Evolutionary conservation across 306 rosid genomes (phyloP).

Genomic region (apple (Malus domestica)): ASM211411v1 NC_041803.1:24426001-24426500

Average conservation of each 20-base stretch:
- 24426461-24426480: slow-evolving; percentile 43
- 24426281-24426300: not conserved
- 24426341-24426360: not conserved
- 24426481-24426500: slow-evolving; percentile 48
- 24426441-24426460: slow-evolving; percentile 14
- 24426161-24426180: not conserved
- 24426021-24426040: not conserved
- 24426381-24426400: slow-evolving; percentile 33
- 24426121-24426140: not conserved
- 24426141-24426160: not conserved
- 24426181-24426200: not conserved
- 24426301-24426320: not conserved
- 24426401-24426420: slow-evolving; percentile 13
- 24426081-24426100: not conserved
- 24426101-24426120: not conserved
- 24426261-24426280: not conserved
- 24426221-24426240: not conserved
- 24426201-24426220: not conserved
- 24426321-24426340: not conserved
- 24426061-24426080: not conserved
- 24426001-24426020: not conserved
- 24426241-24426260: not conserved
- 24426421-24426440: slow-evolving; percentile 34
- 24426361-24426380: slow-evolving; percentile 32
- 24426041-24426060: not conserved